Base-by-base conservation (phyloP, 2,329 filamentous ascomycete genomes). In the Rutstroemia sp. region DNA sequence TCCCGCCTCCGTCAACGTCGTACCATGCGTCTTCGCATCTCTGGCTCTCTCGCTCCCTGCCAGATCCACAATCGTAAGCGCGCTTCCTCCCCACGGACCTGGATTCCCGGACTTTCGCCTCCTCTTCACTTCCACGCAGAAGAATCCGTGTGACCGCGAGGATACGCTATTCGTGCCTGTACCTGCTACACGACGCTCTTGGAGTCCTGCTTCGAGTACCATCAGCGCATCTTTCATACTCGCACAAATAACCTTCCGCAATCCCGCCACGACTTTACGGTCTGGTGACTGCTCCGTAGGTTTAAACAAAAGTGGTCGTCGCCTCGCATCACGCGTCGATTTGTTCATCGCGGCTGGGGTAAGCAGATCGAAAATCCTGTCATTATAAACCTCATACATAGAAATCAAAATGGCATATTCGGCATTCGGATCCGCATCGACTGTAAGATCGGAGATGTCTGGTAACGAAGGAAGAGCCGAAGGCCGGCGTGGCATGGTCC, bases 371-470 rank as follows among this genome's bases (percentile, higher is more conserved):
- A 95, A 97, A 63, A 99, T 97, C 38, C 92, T 86, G 73, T 99
- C 92, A 68, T 99, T 99, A 75, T 99, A 96, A 1, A 99, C 92
- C 71, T 99, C 94, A 72, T 97, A 97, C 92, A 99, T 99, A 54
- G 91, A 96, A 21, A 99, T 79, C 10, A 99, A 76, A 54, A 99
- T 84, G 4, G 88, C 87, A 65, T 96, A 96, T 64, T 96, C 89
- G 54, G 86, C 82, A 19, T 80, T 80, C 1, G 78, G 76, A 60
- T 92, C 87, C 48, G 83, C 76, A 0, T 82, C 78, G 0, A 95
- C 77, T 4, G 79, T 75, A 45, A 95, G 76, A 51, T 84, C 78
- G 70, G 84, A 83, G 52, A 96, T 82, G 61, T 91, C 84, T 8
- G 92, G 92, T 5, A 78, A 74, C 57, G 87, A 83, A 1, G 92